These are phyloP conservation scores for Tetrapyrgos nigripes DNA, from an alignment of 1,284 basidiomycete species.

Conservation along the genomic window DNA sequence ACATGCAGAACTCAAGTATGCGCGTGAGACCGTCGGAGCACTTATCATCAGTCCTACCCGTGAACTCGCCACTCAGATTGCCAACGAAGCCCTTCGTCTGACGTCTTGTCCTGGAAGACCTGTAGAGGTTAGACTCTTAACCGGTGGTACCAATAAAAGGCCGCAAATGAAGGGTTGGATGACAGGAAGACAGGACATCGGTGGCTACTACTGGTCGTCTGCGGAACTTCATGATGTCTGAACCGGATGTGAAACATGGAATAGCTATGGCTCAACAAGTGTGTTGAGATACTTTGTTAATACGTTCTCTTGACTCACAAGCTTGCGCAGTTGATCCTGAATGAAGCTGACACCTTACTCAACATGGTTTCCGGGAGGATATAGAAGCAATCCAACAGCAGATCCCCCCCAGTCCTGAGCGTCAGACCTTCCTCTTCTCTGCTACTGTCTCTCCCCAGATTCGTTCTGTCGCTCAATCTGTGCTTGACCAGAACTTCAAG, in stretches of 20 bases:
- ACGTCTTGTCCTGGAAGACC: constrained; percentile 63
- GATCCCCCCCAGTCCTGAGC: constrained; percentile 71
- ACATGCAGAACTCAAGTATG: constrained; percentile 43
- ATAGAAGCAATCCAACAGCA: constrained; percentile 77
- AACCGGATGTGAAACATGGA: constrained; percentile 60
- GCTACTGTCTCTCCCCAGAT: constrained; percentile 79
- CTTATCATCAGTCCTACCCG: constrained; percentile 94
- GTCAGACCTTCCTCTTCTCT: constrained; percentile 96
- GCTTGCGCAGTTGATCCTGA: constrained; percentile 79
- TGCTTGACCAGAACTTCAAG: constrained; percentile 59
- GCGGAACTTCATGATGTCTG: constrained; percentile 77
- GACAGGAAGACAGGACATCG: constrained; percentile 74
- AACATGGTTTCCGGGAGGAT: constrained; percentile 96
- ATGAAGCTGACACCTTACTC: constrained; percentile 95
- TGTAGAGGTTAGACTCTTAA: constrained; percentile 79
- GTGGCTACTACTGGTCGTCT: constrained; percentile 95
- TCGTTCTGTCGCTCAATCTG: constrained; percentile 63
- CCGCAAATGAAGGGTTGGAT: constrained; percentile 75
- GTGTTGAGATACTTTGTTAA: constrained; percentile 29
- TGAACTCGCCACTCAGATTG: constrained; percentile 94
- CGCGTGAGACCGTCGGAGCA: constrained; percentile 65
- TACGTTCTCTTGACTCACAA: background rate
- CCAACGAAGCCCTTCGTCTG: constrained; percentile 81
- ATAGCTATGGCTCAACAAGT: constrained; percentile 68
- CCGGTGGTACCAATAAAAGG: constrained; percentile 79